Conservation (phyloP, 345 rosid genomes). For the Bruguiera sexangula region DNA sequence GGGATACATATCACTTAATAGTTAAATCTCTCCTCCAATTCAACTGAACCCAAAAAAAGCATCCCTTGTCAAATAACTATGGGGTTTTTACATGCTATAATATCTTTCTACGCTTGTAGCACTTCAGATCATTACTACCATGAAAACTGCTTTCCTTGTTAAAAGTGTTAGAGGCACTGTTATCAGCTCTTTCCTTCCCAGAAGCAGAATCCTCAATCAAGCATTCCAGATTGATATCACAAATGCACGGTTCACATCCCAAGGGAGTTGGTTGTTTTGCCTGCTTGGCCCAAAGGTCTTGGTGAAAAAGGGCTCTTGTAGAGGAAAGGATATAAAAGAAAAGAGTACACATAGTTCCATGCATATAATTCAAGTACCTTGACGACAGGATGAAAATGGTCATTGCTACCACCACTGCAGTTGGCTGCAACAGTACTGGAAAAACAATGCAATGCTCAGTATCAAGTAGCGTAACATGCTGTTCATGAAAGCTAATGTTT, state of each 20-base stretch:
- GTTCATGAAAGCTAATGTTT: neutral
- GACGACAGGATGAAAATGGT: neutral
- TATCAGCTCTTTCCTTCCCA: neutral
- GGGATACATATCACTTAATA: too few species aligned
- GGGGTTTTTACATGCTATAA: too few species aligned
- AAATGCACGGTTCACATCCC: neutral
- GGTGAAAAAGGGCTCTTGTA: neutral
- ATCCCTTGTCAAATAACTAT: too few species aligned
- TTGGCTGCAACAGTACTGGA: constrained; percentile 1
- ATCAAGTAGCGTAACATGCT: neutral
- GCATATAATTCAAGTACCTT: constrained; percentile 11
- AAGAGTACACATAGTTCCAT: neutral
- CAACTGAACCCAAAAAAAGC: too few species aligned
- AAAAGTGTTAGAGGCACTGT: neutral
- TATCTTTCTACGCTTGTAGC: constrained; percentile 18
- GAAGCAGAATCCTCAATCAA: constrained; percentile 7
- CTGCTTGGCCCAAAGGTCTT: neutral
- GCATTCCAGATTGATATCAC: neutral
- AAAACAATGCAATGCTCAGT: constrained; percentile 11
- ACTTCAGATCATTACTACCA: neutral
- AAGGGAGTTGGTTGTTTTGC: neutral
- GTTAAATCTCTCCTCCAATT: too few species aligned
- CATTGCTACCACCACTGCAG: neutral
- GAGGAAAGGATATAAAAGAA: neutral
- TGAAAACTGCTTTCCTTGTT: neutral